Evolutionary conservation across 2,329 filamentous ascomycete species (phyloP), one percentile per base, ranked within the genome.

Genomic region (Fusarium illudens): DNA sequence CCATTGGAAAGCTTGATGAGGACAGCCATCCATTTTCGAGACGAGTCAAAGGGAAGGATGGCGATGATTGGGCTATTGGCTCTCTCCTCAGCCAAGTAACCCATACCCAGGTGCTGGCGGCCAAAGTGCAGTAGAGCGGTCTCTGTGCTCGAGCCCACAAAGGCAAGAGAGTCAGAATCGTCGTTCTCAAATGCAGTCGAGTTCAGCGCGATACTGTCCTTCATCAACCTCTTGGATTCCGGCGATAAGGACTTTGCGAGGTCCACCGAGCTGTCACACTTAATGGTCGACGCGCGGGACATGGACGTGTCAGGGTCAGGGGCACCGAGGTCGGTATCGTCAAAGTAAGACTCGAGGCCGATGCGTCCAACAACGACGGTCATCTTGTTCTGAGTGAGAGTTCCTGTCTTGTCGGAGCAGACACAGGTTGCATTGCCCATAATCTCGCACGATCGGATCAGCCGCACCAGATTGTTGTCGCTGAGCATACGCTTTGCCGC

Each of bases 391-490:
- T 88, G 84, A 0, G 88, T 90, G 20, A 90, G 78, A 1, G 88
- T 90, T 4, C 88, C 88, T 0, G 88, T 90, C 75, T 90, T 90
- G 71, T 90, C 88, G 1, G 87, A 89, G 73, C 88, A 90, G 50
- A 90, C 84, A 8, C 84, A 87, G 0, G 87, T 89, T 9, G 86
- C 86, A 69, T 89, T 89, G 8, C 87, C 87, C 87, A 89, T 89
- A 6, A 86, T 88, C 68, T 89, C 87, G 68, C 86, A 88, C 2
- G 87, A 87, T 52, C 85, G 82, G 32, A 89, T 77, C 30, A 87
- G 79, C 12, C 87, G 85, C 46, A 89, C 87, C 46, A 89, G 74
- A 63, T 89, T 89, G 68, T 89, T 88, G 67, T 89, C 87, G 72
- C 84, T 85, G 12, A 89, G 80, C 87, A 89, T 89, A 36, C 87